Base-by-base conservation (phyloP, 176 grass and related monocot genomes). In the Luzula sylvatica region DNA sequence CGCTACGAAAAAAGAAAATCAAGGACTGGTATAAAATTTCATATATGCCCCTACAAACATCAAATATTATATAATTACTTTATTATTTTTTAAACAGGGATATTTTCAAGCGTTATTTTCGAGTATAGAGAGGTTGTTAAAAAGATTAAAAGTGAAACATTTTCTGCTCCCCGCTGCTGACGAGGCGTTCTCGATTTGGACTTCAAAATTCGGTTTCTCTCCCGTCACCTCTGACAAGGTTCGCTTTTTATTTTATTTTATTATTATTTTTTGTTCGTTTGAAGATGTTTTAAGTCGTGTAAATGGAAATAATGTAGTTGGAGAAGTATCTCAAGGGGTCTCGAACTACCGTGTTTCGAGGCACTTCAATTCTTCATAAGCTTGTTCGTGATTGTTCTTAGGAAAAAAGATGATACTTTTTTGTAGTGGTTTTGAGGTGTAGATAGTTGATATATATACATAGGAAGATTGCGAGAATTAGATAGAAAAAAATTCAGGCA, bases 171-270 rank as follows among this genome's bases (percentile, higher is more conserved):
- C 92, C 12, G 77, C 92, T 14, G 92, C 92, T 24, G 71, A 89
- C 5, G 92, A 86, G 73, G 80, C 92, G 1, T 80, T 73, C 40
- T 75, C 78, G 28, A 89, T 89, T 30, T 96, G 92, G 92, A 96
- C 85, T 23, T 55, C 78, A 41, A 77, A 77, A 65, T 96, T 89
- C 52, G 75, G 92, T 30, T 96, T 96, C 17, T 59, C 55, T 25
- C 85, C 75, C 49, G 82, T 96, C 70, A 82, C 68, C 50, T 73
- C 65, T 44, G 73, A 96, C 29, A 58, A 96, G 92, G 92, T 96
- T 18, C 50, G 61, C 46, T 65, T 51, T 68, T 44, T 20, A 26
- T 50, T 15, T 20, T 32, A 27, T 26, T 8, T 49, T 4, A 38
- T 14, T 55, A 7, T 24, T 19, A 29, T 59, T 19, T 15, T 20